These are phyloP conservation scores for Blastobotrys capitulatus DNA, from an alignment of 1,139 yeast species.

Conservation along the genomic window DNA sequence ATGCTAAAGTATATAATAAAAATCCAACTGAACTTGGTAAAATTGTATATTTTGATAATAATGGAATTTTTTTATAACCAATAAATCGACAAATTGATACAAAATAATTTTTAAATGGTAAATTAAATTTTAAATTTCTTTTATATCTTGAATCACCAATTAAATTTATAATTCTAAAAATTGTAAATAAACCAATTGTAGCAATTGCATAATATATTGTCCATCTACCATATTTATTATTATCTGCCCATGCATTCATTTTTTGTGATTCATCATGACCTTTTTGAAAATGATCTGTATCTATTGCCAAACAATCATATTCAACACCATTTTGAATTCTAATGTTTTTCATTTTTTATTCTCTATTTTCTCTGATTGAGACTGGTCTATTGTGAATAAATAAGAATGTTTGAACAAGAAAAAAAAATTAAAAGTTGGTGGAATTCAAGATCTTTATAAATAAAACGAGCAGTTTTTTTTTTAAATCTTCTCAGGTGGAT, in stretches of 20 bases:
- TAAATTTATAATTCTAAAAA: constrained; percentile 40
- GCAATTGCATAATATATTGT: constrained; percentile 43
- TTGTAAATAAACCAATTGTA: constrained; percentile 36
- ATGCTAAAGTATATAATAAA: constrained; percentile 37
- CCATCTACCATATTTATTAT: constrained; percentile 41
- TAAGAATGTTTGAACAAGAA: not conserved
- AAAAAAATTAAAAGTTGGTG: not conserved
- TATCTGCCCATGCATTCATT: constrained; percentile 39
- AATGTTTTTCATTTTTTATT: constrained; percentile 2
- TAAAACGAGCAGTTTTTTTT: constrained; percentile 6
- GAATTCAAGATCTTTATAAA: not conserved
- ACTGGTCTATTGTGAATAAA: not conserved
- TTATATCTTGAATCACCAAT: constrained; percentile 34
- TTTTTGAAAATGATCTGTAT: constrained; percentile 29
- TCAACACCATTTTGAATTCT: constrained; percentile 16
- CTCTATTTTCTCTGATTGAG: not conserved
- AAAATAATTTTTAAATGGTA: constrained; percentile 8
- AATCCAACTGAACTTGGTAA: constrained; percentile 51
- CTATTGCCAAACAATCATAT: constrained; percentile 19
- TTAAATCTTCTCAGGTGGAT: not conserved
- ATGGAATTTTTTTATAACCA: constrained; percentile 47
- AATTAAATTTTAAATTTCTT: not conserved
- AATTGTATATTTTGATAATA: constrained; percentile 38
- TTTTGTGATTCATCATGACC: constrained; percentile 36
- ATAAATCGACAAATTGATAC: constrained; percentile 42